Evolutionary conservation across 2,329 filamentous ascomycete species (phyloP), one percentile per base, ranked within the genome.

Genomic region (Colletotrichum viniferum): DNA sequence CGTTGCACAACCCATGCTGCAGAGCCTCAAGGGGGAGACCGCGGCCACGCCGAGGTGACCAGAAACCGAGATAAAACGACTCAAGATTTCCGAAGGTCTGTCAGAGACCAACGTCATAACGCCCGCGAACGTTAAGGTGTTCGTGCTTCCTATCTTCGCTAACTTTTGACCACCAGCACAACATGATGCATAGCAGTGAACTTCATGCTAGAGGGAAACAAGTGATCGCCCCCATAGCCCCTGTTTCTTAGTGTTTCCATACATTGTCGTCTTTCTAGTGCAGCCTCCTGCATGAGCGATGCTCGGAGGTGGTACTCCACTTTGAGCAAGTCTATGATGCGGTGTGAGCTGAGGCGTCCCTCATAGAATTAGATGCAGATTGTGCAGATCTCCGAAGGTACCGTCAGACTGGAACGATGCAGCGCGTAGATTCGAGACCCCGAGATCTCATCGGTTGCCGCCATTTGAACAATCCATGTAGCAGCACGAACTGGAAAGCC

Each of bases 341-440:
- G 8, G 67, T 52, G 55, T 48, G 52, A 62, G 10, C 21, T 30
- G n/a, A 21, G 65, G 34, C 60, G 14, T 43, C 14, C 16, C 21
- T 58, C 21, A 38, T 6, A 5, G 36, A 18, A 28, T n/a, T 10
- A 9, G 32, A 68, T 14, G 63, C 18, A 52, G 34, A 5, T 36
- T 64, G 32, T 68, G 69, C 55, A 73, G 48, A 73, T 65, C 73
- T 21, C 10, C 48, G 16, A 36, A 68, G n/a, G 28, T 73, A 68
- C 69, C 73, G 65, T 67, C 48, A 55, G 63, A 69, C 58, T 69
- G 69, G 73, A 73, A 76, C 73, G 48, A 76, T 76, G 64, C 64
- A 32, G 70, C 64, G 73, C 34, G 28, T 58, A 72, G 69, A 48
- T 73, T 66, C 21, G 32, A 32, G 24, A 58, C 43, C 56, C 38